Conservation (phyloP, 169 alveolate species). For the Plasmodium knowlesi region DNA sequence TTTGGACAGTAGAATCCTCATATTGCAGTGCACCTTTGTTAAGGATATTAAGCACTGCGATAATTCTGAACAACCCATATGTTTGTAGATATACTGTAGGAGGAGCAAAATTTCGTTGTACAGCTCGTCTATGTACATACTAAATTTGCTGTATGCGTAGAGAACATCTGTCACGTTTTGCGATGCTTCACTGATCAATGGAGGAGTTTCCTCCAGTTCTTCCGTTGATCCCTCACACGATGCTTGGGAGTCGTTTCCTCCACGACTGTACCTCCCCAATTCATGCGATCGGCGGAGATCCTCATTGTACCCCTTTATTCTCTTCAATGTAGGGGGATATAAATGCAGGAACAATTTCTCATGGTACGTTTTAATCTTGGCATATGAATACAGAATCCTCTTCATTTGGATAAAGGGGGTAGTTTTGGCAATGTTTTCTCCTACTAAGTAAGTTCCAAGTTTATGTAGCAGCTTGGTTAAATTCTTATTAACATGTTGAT, state of each 20-base stretch:
- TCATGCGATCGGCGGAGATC: neutral
- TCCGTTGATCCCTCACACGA: neutral
- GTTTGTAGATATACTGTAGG: constrained; percentile 34
- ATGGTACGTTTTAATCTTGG: constrained; percentile 52
- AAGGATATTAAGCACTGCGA: constrained; percentile 53
- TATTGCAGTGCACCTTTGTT: constrained; percentile 42
- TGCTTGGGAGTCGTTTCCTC: neutral
- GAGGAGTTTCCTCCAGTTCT: neutral
- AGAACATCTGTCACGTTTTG: constrained; percentile 22
- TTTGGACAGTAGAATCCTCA: constrained; percentile 45
- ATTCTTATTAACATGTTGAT: neutral
- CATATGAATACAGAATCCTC: constrained; percentile 15
- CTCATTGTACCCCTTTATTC: constrained; percentile 20
- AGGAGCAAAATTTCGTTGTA: constrained; percentile 59
- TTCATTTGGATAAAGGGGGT: neutral
- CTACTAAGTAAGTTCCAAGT: constrained; percentile 32
- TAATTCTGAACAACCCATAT: constrained; percentile 33
- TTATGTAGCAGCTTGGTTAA: neutral
- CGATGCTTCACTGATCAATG: neutral
- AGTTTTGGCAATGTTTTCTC: neutral
- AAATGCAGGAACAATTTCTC: constrained; percentile 31
- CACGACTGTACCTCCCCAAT: neutral
- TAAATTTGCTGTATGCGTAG: constrained; percentile 49
- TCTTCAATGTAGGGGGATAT: constrained; percentile 7
- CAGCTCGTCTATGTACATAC: constrained; percentile 61